Evolutionary conservation across 768 basidiomycete genomes (phyloP), one percentile per base, ranked within the genome.

Genomic region (Fibroporia radiculosa): DNA sequence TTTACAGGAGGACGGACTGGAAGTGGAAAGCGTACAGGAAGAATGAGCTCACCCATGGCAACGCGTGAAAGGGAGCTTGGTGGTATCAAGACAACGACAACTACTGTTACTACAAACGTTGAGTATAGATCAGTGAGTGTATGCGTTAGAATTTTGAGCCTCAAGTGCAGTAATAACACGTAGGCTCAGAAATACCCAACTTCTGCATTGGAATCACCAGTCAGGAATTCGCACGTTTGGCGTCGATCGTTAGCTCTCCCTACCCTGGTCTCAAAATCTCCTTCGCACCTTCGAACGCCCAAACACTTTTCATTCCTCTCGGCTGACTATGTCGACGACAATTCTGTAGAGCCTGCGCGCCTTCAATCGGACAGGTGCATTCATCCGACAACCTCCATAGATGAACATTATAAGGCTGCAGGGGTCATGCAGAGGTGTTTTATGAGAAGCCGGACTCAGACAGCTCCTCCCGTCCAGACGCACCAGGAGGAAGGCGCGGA

Each of bases 71-170:
- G 56, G 44, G 40, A 38, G 25, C 49, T 42, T 28, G 47, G 24
- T 23, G 52, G 47, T 3, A 29, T 61, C 27, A 55, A 53, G 44
- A 53, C 53, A 1, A 50, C 46, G 31, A 55, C 52, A 1, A 52
- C 51, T 8, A 60, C 54, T 1, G 47, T 52, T 1, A 45, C 58
- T 2, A 61, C 56, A 4, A 47, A 45, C 14, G 43, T 56, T 24
- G 59, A 58, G 25, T 61, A 56, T 38, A 32, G 49, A 16, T 58
- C 59, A 19, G 59, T 61, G 19, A 48, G 59, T 45, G 8, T 14
- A 27, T 20, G 12, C 11, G 3, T 33, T n/a, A 10, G 20, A 16
- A 10, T 12, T 28, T 1, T 7, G 3, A 2, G 16, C 16, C 20
- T 35, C 10, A 18, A 35, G 14, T 35, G 34, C 16, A 8, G 6